Evolutionary conservation across 1,139 yeast species (phyloP), one percentile per base, ranked within the genome.

Genomic region (Blastobotrys aristatus): DNA sequence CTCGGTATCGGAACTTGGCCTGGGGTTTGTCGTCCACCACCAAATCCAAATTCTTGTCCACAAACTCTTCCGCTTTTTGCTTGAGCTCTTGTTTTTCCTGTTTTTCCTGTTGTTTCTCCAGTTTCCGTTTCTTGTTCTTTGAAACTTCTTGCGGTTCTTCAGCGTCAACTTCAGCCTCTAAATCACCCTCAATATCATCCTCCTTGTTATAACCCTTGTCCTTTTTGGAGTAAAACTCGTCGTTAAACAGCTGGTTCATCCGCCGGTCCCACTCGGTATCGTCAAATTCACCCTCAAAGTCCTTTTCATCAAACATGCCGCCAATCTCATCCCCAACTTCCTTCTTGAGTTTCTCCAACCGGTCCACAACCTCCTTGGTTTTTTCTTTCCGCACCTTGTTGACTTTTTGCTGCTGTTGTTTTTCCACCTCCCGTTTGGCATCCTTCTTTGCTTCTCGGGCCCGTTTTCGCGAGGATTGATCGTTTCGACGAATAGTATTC

Each of bases 261-360:
- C 87, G 82, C 53, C 69, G 71, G 65, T 94, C 97, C 98, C 98
- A 94, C 53, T 86, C 95, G 36, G 83, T 80, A 60, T 85, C 90
- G 57, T 88, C 90, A 64, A 88, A 94, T 62, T 92, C 97, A 47
- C 84, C 95, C 46, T 86, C 85, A 53, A 94, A 70, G 56, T 89
- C 74, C 35, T 83, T 73, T 49, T 84, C 84, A 4, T 90, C 87
- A 63, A 84, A 80, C 7, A 84, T 82, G 10, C 59, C 62, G 53
- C 81, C 84, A 37, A 80, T 75, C 16, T 84, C 90, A 26, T 79
- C 82, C 10, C 96, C 97, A 41, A 88, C 85, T 13, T 89, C 95
- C 56, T 84, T 80, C 63, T 83, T 84, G 51, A 94, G 77, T 57
- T 84, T 80, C 48, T 77, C 79, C 52, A 94, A 71, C 58, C 92